Conservation (phyloP, 164 flowering plant species). For the Stephania yunnanensis region DNA sequence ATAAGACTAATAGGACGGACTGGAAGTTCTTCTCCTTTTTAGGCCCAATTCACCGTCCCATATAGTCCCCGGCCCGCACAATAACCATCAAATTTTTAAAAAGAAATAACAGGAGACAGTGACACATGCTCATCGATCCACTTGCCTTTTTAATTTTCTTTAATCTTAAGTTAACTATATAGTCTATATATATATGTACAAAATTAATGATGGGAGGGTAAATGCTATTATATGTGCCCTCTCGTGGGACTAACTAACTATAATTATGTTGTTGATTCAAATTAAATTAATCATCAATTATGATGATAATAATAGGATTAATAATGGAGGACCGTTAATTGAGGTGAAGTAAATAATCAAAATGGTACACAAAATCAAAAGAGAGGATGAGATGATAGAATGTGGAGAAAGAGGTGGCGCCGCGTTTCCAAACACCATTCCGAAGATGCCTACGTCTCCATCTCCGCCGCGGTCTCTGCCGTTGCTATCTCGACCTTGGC, state of each 20-base stretch:
- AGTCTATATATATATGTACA: background rate
- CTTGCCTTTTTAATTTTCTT: background rate
- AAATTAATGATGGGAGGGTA: background rate
- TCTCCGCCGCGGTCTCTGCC: conserved; percentile 1
- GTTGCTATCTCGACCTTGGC: background rate
- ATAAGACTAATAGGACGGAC: background rate
- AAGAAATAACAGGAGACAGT: background rate
- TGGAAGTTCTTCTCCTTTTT: background rate
- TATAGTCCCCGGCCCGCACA: too few relatives aligned
- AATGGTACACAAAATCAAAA: conserved; percentile 10
- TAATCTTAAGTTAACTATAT: background rate
- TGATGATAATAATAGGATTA: background rate
- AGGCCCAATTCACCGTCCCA: background rate
- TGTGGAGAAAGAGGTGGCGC: conserved; percentile 20
- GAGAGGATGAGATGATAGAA: background rate
- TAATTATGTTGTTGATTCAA: background rate
- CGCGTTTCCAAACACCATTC: conserved; percentile 45
- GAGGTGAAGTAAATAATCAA: background rate
- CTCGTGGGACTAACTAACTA: background rate
- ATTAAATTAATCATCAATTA: background rate
- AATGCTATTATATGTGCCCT: background rate
- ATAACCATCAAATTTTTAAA: too few relatives aligned
- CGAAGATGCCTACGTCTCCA: conserved; percentile 30
- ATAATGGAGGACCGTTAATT: conserved; percentile 13
- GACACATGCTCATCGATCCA: background rate